These are phyloP conservation scores for Fusarium metavorans DNA, from an alignment of 2,329 filamentous ascomycete species.

Conservation along the genomic window DNA sequence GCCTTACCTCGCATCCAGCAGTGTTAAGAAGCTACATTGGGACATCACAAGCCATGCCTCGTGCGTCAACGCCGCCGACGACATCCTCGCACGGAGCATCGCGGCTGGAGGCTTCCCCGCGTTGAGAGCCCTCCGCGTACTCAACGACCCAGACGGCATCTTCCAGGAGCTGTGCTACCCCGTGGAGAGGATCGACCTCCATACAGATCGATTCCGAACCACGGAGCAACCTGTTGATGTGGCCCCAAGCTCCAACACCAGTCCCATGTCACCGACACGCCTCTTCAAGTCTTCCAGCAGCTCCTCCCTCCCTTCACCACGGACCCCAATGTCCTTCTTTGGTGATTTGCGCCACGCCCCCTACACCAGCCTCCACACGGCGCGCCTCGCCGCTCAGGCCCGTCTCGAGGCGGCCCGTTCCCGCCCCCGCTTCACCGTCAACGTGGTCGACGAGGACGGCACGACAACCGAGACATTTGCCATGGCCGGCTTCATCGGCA, in stretches of 20 bases:
- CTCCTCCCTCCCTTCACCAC: constrained; percentile 45
- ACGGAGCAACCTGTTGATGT: constrained; percentile 28
- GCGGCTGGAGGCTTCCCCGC: constrained; percentile 70
- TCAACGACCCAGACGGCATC: constrained; percentile 75
- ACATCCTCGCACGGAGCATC: constrained; percentile 74
- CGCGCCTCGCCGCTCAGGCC: constrained; percentile 74
- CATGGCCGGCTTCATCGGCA: constrained; percentile 73
- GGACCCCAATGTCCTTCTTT: constrained; percentile 20
- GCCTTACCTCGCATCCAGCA: constrained; percentile 70
- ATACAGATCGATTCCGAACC: constrained; percentile 60
- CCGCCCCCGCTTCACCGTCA: constrained; percentile 67
- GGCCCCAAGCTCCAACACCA: constrained; percentile 39
- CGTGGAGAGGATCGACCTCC: constrained; percentile 64
- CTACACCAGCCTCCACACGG: constrained; percentile 60
- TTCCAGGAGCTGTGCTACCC: constrained; percentile 79
- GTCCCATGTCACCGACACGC: constrained; percentile 40
- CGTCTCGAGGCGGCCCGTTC: constrained; percentile 70
- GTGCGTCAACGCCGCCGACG: constrained; percentile 64
- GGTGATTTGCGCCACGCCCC: constrained; percentile 38
- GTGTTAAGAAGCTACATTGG: constrained; percentile 70
- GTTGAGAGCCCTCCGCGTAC: constrained; percentile 70
- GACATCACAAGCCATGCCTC: constrained; percentile 67
- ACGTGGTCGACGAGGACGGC: constrained; percentile 67
- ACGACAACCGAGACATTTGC: constrained; percentile 63
- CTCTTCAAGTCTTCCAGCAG: constrained; percentile 53